A percentile compares a stretch with the other conserved stretches of the same genome.
Conservation (phyloP, 179 eudicot species). For the Vitellaria paradoxa region DNA sequence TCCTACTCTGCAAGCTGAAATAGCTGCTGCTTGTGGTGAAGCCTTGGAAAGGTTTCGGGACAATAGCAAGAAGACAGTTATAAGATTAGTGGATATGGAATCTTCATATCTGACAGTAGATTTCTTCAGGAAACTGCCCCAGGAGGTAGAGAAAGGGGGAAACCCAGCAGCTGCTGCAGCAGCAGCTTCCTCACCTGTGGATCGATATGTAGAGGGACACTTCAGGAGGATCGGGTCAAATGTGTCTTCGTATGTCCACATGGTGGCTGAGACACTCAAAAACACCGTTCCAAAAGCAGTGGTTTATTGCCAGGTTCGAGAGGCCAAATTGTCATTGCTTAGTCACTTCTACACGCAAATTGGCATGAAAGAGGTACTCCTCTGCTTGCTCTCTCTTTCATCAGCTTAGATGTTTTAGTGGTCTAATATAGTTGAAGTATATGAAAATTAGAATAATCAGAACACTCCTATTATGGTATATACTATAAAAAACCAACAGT, state of each 20-base stretch:
- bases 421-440: too few species aligned
- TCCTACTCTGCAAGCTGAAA: constrained; percentile 63
- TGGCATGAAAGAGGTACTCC: constrained; percentile 77
- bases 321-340: constrained; percentile 71
- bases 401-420: too few species aligned
- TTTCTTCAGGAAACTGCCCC: constrained; percentile 83
- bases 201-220: constrained; percentile 67
- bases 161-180: constrained; percentile 23
- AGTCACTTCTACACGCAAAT: constrained; percentile 68
- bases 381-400: not conserved
- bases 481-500: too few species aligned
- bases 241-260: constrained; percentile 66
- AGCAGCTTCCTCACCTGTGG: constrained; percentile 25
- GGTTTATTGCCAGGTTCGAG: constrained; percentile 85
- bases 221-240: constrained; percentile 82
- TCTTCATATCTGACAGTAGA: constrained; percentile 81
- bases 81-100: constrained; percentile 83
- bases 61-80: constrained; percentile 68
- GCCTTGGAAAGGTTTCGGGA: constrained; percentile 84
- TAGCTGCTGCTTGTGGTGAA: constrained; percentile 62
- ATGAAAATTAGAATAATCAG: too few species aligned
- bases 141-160: constrained; percentile 64
- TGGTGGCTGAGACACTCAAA: constrained; percentile 73
- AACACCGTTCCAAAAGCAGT: constrained; percentile 81
- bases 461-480: too few species aligned